Percentiles rank a stretch among this genome's conserved stretches.
Conservation (phyloP, 495 filamentous ascomycete species). For the Ramalina intermedia region DNA sequence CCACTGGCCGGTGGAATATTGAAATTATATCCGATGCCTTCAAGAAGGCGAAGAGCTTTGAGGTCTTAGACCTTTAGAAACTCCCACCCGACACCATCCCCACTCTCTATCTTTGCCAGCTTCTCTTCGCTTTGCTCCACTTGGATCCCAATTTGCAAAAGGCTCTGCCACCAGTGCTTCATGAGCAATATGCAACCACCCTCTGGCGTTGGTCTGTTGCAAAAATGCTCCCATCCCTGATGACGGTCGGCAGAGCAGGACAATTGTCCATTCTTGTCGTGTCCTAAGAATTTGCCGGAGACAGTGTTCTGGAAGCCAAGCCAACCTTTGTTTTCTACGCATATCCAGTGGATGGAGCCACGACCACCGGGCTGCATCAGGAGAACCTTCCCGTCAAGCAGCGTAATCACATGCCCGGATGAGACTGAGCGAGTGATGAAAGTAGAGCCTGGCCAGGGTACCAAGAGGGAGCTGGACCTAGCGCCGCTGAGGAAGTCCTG, state of each 20-base stretch:
- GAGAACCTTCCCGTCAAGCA: slow-evolving; percentile 17
- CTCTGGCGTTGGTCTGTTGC: slow-evolving; percentile 12
- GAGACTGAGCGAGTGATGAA: slow-evolving; percentile 19
- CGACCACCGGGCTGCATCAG: slow-evolving; percentile 15
- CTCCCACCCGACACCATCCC: slow-evolving; percentile 17
- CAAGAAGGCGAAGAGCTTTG: too few species aligned
- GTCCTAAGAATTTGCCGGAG: slow-evolving; percentile 18
- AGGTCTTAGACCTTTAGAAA: slow-evolving; percentile 13
- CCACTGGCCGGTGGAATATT: too few species aligned
- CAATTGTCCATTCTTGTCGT: slow-evolving; percentile 11
- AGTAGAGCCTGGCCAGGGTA: slow-evolving; percentile 11
- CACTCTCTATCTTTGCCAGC: slow-evolving; percentile 15
- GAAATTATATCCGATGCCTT: too few species aligned
- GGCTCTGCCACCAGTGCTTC: slow-evolving; percentile 16
- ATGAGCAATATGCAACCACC: slow-evolving; percentile 22
- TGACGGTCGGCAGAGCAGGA: slow-evolving; percentile 12
- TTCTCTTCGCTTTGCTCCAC: slow-evolving; percentile 15
- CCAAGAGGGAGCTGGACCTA: slow-evolving; percentile 10
- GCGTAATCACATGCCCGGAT: slow-evolving; percentile 16
- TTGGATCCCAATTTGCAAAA: slow-evolving; percentile 17
- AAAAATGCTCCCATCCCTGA: slow-evolving; percentile 16
- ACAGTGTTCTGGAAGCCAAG: slow-evolving; percentile 22
- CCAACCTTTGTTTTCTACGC: slow-evolving; percentile 24
- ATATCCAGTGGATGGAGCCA: slow-evolving; percentile 24
- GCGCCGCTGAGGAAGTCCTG: slow-evolving; percentile 2